Evolutionary conservation across 805 yeast genomes (phyloP), one percentile per base, ranked within the genome.

Genomic region (Suhomyces prunicola): DNA sequence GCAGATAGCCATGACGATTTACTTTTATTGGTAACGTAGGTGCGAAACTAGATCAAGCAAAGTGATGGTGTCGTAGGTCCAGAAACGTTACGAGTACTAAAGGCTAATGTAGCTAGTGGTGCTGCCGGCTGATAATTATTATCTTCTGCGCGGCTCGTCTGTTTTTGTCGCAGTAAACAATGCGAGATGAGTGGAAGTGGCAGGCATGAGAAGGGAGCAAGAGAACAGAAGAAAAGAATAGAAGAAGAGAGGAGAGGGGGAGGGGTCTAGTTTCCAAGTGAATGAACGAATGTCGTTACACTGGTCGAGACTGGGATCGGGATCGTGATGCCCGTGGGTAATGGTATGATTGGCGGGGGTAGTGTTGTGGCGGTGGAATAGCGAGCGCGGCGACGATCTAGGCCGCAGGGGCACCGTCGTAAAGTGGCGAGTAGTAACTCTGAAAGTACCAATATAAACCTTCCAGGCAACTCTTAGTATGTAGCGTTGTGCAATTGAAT

Each of bases 1-100:
- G 59, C 79, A 75, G 56, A 75, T 67, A 56, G 76, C 72, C 79
- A 74, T 74, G 45, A 27, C 12, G 29, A 27, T 27, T 9, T 8
- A 27, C 29, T 27, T 27, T 3, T 36, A 17, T 29, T 3, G 5
- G 22, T 15, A 19, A 4, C 4, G 41, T 36, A 12, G 3, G 22
- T 15, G 19, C 17, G 41, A 8, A 36, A 39, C 17, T 39, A 17
- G 42, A 17, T 39, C 22, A 39, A 17, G 13, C 19, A 15, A 17
- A 17, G n/a, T n/a, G 6, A 13, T 35, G n/a, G 12, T 17, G 12
- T 19, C 6, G 42, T n/a, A 39, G 15, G 17, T 33, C 33, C 36
- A 12, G 36, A 33, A 33, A 33, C 17, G 36, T 13, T 13, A 31
- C 36, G 15, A 33, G 36, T 33, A 13, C 3, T 33, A 33, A 6